Evolutionary conservation across 768 basidiomycete genomes (phyloP), one percentile per base, ranked within the genome.

Genomic region (Psilocybe cubensis): DNA sequence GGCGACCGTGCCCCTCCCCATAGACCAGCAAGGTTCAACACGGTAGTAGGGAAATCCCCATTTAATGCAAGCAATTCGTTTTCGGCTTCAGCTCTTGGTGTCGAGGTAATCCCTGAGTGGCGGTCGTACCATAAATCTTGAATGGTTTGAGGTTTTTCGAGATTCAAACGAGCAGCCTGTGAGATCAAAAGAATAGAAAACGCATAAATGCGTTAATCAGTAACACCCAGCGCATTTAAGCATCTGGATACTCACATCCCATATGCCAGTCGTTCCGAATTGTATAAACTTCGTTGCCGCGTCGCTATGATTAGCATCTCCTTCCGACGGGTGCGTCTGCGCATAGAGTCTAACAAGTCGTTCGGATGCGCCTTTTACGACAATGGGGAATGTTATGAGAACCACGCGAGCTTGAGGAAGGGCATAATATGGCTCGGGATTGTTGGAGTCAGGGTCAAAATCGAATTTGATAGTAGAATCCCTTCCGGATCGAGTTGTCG

Each of bases 21-120:
- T 7, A 89, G 72, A 0, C 87, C 88, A 7, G 79, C 72, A 24
- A 89, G 81, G 62, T 88, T 81, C 29, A 89, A 74, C 1, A 89
- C 83, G 1, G 82, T 82, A 1, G 83, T 81, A 1, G 70, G 72
- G n/a, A 68, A 62, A 0, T 61, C 50, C 0, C 74, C 68, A 4
- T 76, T 74, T 14, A 85, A 64, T 0, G 70, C 66, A 9, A 88
- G 74, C 11, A 88, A 73, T 69, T 87, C 86, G 7, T 73, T 72
- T 59, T 88, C 88, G 1, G 83, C 81, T 20, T 63, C 68, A 9
- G 81, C 80, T 6, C 87, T 75, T 1, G 76, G 70, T 33, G 79
- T 81, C 4, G 62, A 59, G 28, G 70, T 68, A 64, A 79, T 75
- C 1, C 77, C 74, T 2, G 84, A 80, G 53, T 82, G 78, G 20